phyloP scores from a whole-genome alignment of 148 eudicot species.

The Polygonum maritimum region DNA sequence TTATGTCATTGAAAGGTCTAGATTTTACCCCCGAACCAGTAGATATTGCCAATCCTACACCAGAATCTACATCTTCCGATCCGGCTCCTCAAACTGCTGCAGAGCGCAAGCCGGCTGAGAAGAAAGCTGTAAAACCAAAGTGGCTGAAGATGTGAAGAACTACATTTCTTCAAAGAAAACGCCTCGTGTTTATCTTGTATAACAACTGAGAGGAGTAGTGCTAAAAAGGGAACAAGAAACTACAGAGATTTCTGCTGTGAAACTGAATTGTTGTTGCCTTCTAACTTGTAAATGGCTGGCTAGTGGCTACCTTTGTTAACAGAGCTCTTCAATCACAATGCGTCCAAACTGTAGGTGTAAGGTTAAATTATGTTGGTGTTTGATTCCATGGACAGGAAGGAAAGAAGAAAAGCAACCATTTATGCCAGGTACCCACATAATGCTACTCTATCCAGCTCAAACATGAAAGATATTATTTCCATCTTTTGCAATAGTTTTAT shows the following conservation, averaged over 20 bases:
- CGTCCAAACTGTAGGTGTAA: not conserved
- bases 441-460: not conserved
- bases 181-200: not conserved
- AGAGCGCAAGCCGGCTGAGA: slow-evolving; percentile 46
- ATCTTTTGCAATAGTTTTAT: not conserved
- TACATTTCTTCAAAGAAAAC: not conserved
- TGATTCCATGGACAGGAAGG: not conserved
- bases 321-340: not conserved
- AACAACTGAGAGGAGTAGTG: not conserved
- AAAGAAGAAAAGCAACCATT: not conserved
- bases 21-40: slow-evolving; percentile 28
- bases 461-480: not conserved
- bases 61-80: slow-evolving; percentile 20
- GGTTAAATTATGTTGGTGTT: not conserved
- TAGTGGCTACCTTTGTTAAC: no score
- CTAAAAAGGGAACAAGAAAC: not conserved
- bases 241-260: not conserved
- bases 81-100: slow-evolving; percentile 22
- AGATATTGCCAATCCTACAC: slow-evolving; percentile 25
- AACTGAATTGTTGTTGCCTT: not conserved
- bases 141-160: slow-evolving; percentile 69
- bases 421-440: not conserved
- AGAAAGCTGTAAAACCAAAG: slow-evolving; percentile 69
- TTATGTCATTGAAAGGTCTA: slow-evolving; percentile 59
- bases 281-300: not conserved